Conservation (phyloP, 2,329 filamentous ascomycete genomes). For the Zasmidium angulare region DNA sequence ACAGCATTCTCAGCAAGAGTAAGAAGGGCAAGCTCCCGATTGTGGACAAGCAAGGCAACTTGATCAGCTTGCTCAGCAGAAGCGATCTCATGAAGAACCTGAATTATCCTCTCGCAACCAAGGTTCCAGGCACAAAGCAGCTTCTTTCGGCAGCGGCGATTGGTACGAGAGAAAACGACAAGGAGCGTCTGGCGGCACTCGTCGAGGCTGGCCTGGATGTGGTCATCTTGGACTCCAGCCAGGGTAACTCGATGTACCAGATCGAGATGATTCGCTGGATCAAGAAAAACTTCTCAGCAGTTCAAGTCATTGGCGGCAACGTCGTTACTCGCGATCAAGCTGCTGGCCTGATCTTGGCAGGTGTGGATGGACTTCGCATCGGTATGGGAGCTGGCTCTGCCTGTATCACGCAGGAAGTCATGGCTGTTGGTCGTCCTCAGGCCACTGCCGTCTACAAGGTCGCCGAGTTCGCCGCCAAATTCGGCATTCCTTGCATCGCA, state of each 20-base stretch:
- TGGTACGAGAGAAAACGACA: slow-evolving; percentile 92
- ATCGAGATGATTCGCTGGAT: slow-evolving; percentile 97
- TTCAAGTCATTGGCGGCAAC: slow-evolving; percentile 97
- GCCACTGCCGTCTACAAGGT: slow-evolving; percentile 91
- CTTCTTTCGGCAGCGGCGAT: slow-evolving; percentile 93
- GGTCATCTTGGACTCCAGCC: slow-evolving; percentile 91
- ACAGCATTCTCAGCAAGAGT: slow-evolving; percentile 86
- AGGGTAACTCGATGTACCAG: slow-evolving; percentile 98
- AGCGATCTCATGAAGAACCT: slow-evolving; percentile 99
- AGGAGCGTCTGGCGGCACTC: slow-evolving; percentile 77
- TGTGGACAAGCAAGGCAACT: slow-evolving; percentile 49
- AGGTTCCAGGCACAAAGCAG: slow-evolving; percentile 96
- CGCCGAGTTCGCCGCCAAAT: slow-evolving; percentile 81
- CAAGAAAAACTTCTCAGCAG: slow-evolving; percentile 78
- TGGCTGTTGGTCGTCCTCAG: slow-evolving; percentile 96
- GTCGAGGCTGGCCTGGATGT: slow-evolving; percentile 95
- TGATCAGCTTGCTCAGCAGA: slow-evolving; percentile 82
- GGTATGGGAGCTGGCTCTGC: slow-evolving; percentile 98
- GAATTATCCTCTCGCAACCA: slow-evolving; percentile 93
- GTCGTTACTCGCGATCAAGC: slow-evolving; percentile 98
- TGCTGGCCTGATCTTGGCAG: slow-evolving; percentile 84
- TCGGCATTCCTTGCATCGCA: slow-evolving; percentile 96
- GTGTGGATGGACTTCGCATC: slow-evolving; percentile 93
- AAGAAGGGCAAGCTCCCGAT: slow-evolving; percentile 78
- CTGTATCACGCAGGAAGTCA: slow-evolving; percentile 99